Base-by-base conservation (phyloP, 495 filamentous ascomycete species). In the Aspergillus sclerotiicarbonarius region DNA sequence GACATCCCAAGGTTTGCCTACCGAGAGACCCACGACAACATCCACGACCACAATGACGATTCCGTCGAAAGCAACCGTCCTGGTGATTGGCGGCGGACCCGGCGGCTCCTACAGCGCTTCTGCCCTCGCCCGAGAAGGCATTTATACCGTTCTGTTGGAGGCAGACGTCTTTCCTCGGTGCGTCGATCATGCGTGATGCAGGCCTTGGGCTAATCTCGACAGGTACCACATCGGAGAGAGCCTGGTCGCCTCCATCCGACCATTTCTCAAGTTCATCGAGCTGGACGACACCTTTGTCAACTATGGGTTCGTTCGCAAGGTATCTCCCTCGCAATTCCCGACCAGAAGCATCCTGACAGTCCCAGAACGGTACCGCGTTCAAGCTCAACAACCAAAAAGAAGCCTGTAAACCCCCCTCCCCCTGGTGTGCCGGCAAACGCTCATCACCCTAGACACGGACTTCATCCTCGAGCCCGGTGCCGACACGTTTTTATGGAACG, bases 401-500 rank as follows among this genome's bases (percentile, higher is more conserved):
- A 67, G 64, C 46, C n/a, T 62, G 58, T 77, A 52, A 51, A 53
- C 53, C 13, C 29, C 16, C 31, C 10, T 12, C 15, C n/a, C 20
- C 25, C 25, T 25, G 19, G 18, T 18, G 8, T 16, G 18, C 21
- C 43, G 13, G 18, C 9, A 20, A 31, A 31, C n/a, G 32, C 47
- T 37, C n/a, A 9, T 48, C 10, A 31, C 2, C n/a, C 51, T 41
- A 67, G 76, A 72, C 53, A 84, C 81, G 18, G 74, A 84, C 56
- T 84, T 82, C 58, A 3, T 77, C 10, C 76, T 75, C 6, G 65
- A 69, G 8, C 65, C 66, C 18, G 80, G 81, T 6, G 69, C 71
- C 25, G 60, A 71, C 4, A 67, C 62, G 30, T 75, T 80, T 46
- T 55, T 79, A 0, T 84, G 78, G 76, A 84, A 83, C 50, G 75